These are phyloP conservation scores for Eimeria falciformis DNA, from an alignment of 169 alveolate species.

Conservation along the genomic window DNA sequence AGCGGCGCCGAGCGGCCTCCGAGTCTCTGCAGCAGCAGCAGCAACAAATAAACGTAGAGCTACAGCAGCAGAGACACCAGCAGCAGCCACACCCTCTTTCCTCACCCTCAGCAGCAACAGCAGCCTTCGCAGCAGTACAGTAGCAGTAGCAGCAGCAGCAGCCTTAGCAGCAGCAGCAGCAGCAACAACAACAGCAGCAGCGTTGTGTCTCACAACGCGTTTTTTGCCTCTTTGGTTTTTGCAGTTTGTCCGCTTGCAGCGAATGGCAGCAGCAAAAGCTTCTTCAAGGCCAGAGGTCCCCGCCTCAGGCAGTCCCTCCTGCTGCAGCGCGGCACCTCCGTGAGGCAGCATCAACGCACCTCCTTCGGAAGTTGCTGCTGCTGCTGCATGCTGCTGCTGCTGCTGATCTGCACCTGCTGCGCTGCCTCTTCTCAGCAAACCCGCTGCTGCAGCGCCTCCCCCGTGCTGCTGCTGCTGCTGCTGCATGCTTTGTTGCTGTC, in stretches of 20 bases:
- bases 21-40: neutral
- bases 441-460: neutral
- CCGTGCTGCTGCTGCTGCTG: conserved; percentile 2
- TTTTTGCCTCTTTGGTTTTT: neutral
- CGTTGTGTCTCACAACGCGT: neutral
- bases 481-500: too few species aligned
- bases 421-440: neutral
- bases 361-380: neutral
- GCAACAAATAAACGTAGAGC: neutral
- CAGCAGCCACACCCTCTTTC: neutral
- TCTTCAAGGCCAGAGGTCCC: neutral
- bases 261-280: neutral
- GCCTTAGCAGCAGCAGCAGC: neutral
- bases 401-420: neutral
- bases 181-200: too few species aligned
- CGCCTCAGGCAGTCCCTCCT: neutral
- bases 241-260: neutral
- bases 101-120: neutral
- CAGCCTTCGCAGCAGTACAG: conserved; percentile 9
- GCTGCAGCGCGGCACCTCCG: neutral
- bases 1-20: neutral
- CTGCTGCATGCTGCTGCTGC: neutral
- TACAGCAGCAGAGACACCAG: neutral
- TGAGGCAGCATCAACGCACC: neutral
- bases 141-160: neutral